These are phyloP conservation scores for Melanomma pulvis-pyrius DNA, from an alignment of 495 filamentous ascomycete genomes.

Conservation along the genomic window DNA sequence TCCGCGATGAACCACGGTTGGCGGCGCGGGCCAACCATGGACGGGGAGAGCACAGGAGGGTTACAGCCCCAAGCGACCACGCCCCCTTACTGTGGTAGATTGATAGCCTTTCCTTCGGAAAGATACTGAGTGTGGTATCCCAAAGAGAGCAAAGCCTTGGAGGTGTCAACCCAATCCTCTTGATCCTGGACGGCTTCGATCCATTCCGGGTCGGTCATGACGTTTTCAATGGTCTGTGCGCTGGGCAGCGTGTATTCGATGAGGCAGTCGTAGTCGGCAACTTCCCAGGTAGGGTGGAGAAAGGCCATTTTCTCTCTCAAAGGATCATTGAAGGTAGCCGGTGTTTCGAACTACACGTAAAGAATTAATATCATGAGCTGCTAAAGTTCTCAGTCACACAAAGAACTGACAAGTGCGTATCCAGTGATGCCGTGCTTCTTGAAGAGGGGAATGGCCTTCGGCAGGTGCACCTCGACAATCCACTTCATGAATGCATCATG, in stretches of 20 bases:
- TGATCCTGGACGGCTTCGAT: constrained; percentile 4
- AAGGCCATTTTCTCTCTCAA: not conserved
- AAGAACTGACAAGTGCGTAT: constrained; percentile 5
- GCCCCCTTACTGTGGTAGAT: not conserved
- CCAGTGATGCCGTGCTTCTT: not conserved
- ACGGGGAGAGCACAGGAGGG: no score
- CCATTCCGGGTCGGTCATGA: constrained; percentile 4
- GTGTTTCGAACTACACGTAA: not conserved
- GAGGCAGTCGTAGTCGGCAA: constrained; percentile 7
- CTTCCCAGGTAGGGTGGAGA: not conserved
- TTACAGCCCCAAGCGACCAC: no score
- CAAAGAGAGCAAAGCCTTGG: constrained; percentile 3
- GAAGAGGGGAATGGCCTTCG: not conserved
- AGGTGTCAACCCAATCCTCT: constrained; percentile 8
- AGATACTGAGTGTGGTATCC: constrained; percentile 10
- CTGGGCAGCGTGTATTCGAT: constrained; percentile 6
- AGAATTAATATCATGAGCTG: not conserved
- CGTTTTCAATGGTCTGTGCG: constrained; percentile 1
- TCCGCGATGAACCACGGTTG: no score
- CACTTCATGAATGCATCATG: constrained; percentile 6
- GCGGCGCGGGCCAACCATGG: no score
- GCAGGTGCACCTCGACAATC: constrained; percentile 5
- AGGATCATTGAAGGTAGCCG: constrained; percentile 4
- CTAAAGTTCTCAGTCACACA: not conserved
- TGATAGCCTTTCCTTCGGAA: constrained; percentile 1